phyloP scores from a whole-genome alignment of 495 filamentous ascomycete genomes.

The Penicillium psychrofluorescens region DNA sequence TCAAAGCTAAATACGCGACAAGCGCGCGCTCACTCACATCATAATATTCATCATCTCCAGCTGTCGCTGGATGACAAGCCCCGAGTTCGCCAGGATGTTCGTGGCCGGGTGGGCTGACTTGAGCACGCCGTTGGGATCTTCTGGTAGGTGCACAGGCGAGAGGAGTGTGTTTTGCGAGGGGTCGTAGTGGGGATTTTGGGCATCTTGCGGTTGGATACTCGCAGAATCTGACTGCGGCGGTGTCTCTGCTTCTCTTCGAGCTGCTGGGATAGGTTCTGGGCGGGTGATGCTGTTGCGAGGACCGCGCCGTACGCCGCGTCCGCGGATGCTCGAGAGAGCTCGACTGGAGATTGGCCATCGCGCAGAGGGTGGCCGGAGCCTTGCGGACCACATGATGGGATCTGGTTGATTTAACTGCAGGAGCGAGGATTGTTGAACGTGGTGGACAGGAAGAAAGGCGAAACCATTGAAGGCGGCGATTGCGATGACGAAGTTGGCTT shows the following conservation, averaged over 20 bases:
- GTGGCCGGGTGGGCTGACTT: slow-evolving; percentile 55
- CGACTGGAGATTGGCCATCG: slow-evolving; percentile 17
- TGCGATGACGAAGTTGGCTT: slow-evolving; percentile 26
- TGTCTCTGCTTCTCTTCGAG: slow-evolving; percentile 4
- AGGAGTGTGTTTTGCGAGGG: slow-evolving; percentile 41
- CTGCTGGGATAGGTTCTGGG: slow-evolving; percentile 10
- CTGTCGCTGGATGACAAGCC: slow-evolving; percentile 58
- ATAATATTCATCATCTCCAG: slow-evolving; percentile 66
- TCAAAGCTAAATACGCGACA: background rate
- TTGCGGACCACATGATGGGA: slow-evolving; percentile 23
- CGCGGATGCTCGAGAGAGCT: slow-evolving; percentile 25
- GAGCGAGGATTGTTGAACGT: background rate
- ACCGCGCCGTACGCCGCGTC: slow-evolving; percentile 17
- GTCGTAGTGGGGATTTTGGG: slow-evolving; percentile 22
- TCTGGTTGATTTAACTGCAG: no score
- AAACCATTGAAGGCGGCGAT: background rate
- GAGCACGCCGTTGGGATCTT: slow-evolving; percentile 56
- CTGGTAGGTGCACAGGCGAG: slow-evolving; percentile 50
- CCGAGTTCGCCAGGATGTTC: slow-evolving; percentile 52
- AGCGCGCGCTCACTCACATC: slow-evolving; percentile 33
- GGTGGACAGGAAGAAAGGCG: background rate
- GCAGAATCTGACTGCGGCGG: slow-evolving; percentile 3
- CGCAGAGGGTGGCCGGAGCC: slow-evolving; percentile 14
- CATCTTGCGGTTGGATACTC: slow-evolving; percentile 6
- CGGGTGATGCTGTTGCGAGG: slow-evolving; percentile 26